Evolutionary conservation across 2,329 filamentous ascomycete species (phyloP).

Genomic region (Alternaria sp.): DNA sequence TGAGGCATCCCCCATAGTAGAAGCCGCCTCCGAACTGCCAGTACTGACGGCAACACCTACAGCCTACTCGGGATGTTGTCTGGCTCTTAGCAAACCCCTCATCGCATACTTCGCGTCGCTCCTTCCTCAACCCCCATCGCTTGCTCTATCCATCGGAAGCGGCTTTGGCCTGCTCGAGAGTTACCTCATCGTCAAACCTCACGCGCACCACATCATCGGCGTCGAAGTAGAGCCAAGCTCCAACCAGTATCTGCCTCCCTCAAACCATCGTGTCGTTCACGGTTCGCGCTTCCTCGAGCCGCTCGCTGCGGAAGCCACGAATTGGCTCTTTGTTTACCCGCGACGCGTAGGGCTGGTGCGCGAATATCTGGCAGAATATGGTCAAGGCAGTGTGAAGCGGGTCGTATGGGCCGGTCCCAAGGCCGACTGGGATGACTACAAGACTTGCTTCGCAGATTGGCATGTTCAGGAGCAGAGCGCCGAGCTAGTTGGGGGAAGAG

Average conservation of each 20-base stretch:
- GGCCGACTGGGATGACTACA: conserved; percentile 53
- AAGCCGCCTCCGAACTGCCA: conserved; percentile 17
- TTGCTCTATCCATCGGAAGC: conserved; percentile 58
- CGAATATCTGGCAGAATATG: conserved; percentile 54
- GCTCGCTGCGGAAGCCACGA: conserved; percentile 52
- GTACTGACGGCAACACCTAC: conserved; percentile 28
- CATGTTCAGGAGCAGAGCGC: conserved; percentile 29
- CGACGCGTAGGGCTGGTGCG: conserved; percentile 56
- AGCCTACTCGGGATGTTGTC: conserved; percentile 46
- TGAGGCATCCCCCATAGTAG: neutral
- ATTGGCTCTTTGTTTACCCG: conserved; percentile 65
- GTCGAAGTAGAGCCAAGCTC: conserved; percentile 58
- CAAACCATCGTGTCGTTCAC: conserved; percentile 54
- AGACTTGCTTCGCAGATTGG: conserved; percentile 35
- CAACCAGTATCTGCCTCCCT: conserved; percentile 56
- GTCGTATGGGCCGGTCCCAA: conserved; percentile 56
- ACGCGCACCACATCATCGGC: conserved; percentile 51
- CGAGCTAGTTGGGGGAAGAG: conserved; percentile 39
- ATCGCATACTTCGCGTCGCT: conserved; percentile 33
- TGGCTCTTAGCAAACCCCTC: conserved; percentile 45
- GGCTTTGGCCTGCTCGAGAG: conserved; percentile 62
- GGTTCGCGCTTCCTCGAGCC: conserved; percentile 56
- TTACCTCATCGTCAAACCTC: conserved; percentile 41
- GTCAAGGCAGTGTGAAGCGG: conserved; percentile 37
- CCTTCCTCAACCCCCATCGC: conserved; percentile 32